These are phyloP conservation scores for Amaranthus palmeri DNA, from an alignment of 148 eudicot genomes.

Conservation along the genomic window DNA sequence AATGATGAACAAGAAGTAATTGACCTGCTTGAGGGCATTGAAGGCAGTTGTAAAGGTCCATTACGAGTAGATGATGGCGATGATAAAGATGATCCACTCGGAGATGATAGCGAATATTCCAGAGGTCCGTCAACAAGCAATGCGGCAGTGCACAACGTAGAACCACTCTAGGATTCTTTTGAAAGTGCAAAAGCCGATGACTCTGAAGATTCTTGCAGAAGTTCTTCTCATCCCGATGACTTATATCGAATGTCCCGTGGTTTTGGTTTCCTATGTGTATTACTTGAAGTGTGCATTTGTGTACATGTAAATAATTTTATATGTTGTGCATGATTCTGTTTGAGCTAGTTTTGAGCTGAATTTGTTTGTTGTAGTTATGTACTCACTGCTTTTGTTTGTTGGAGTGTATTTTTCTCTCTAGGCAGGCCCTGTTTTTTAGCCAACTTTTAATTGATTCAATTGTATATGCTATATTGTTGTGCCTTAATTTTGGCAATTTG, in stretches of 20 bases:
- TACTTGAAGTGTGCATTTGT: conserved; percentile 19
- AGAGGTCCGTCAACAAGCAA: conserved; percentile 26
- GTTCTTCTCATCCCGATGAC: not conserved
- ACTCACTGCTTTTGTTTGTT: not conserved
- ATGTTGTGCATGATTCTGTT: conserved; percentile 20
- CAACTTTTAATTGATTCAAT: not conserved
- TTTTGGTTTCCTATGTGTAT: conserved; percentile 31
- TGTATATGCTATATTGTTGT: not conserved
- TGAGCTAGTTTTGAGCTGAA: conserved; percentile 6
- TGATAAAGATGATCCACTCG: conserved; percentile 43
- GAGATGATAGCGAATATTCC: conserved; percentile 35
- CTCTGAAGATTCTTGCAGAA: conserved; percentile 18
- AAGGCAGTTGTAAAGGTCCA: conserved; percentile 25
- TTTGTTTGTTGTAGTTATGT: conserved; percentile 7
- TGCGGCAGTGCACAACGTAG: not conserved
- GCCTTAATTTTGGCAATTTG: not conserved
- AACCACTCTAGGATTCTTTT: not conserved
- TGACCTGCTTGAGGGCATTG: conserved; percentile 4
- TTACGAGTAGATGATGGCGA: conserved; percentile 33
- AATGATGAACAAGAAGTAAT: conserved; percentile 29
- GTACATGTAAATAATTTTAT: conserved; percentile 29
- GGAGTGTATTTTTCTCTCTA: not conserved
- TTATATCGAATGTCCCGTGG: not conserved
- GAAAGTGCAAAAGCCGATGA: conserved; percentile 1
- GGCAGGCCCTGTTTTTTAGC: conserved; percentile 8